These are phyloP conservation scores for Salix exigua DNA, from an alignment of 345 rosid genomes.

Conservation along the genomic window DNA sequence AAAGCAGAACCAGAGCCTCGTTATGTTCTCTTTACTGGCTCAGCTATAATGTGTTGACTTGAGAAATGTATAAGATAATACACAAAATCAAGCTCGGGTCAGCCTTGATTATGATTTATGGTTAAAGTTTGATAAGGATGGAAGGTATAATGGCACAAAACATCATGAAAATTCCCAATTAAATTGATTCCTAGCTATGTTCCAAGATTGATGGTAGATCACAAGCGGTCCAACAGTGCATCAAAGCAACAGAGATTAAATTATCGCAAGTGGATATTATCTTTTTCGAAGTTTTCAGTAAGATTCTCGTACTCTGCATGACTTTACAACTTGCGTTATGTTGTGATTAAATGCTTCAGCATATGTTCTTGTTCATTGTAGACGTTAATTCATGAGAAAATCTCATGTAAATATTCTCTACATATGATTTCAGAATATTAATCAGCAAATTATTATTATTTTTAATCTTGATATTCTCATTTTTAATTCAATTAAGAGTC, in stretches of 20 bases:
- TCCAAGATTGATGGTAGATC: neutral
- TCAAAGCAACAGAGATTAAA: constrained; percentile 5
- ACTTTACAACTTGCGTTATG: constrained; percentile 24
- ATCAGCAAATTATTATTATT: too few species aligned
- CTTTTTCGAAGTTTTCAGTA: neutral
- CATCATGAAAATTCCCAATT: constrained; percentile 1
- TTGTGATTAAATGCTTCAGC: constrained; percentile 8
- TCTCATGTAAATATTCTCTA: neutral
- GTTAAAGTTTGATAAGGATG: neutral
- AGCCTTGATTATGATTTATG: neutral
- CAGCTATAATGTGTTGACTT: neutral
- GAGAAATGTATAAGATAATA: neutral
- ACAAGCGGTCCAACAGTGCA: neutral
- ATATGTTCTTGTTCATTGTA: neutral
- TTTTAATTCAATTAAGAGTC: too few species aligned
- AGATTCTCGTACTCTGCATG: constrained; percentile 7
- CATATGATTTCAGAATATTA: too few species aligned
- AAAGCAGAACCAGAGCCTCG: neutral
- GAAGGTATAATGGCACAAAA: constrained; percentile 16
- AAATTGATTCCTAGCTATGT: constrained; percentile 6
- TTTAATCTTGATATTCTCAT: too few species aligned
- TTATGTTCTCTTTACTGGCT: neutral
- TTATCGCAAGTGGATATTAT: neutral
- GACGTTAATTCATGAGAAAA: neutral
- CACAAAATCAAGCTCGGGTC: neutral